Evolutionary conservation across 306 rosid species (phyloP), one percentile per base, ranked within the genome.

Genomic region (Glycine tomentella): DNA sequence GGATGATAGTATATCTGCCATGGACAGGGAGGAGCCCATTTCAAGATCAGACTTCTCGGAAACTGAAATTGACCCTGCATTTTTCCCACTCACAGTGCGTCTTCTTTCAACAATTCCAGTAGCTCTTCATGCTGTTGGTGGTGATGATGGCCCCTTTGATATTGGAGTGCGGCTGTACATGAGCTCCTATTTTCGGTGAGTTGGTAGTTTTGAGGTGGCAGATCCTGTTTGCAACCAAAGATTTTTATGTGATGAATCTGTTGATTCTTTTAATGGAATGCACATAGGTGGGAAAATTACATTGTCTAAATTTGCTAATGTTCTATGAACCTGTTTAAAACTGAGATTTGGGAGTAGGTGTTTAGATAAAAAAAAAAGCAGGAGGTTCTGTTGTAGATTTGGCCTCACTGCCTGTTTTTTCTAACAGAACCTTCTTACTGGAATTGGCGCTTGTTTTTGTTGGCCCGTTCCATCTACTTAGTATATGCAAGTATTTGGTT

Each of bases 101-200:
- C 46, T 86, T 66, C 94, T 95, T 80, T 91, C 97, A 16, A 86
- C 91, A 6, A 84, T 95, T 75, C 96, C 95, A 0, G 97, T 95
- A 6, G 92, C 85, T 34, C 94, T 95, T 77, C 96, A 93, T 84
- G 89, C 97, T 11, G 76, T 89, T 31, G 98, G 99, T 34, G 97
- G 99, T 76, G 97, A 93, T 71, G 84, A 90, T 74, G 97, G 98
- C 69, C 93, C 97, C 46, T 58, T 91, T 65, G 94, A 93, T 82
- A 82, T 93, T 45, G 92, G 96, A 78, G 97, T 77, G 76, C 89
- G 94, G 90, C 84, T 95, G 57, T 95, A 84, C 84, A 85, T 85
- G 90, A 87, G 91, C 88, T 95, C 99, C 10, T 95, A 93, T 81
- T 75, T 88, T 71, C 79, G 44, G 75, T 88, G 80, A 91, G 48